Conservation (phyloP, 2,329 filamentous ascomycete species). For the Aspergillus caelatus region DNA sequence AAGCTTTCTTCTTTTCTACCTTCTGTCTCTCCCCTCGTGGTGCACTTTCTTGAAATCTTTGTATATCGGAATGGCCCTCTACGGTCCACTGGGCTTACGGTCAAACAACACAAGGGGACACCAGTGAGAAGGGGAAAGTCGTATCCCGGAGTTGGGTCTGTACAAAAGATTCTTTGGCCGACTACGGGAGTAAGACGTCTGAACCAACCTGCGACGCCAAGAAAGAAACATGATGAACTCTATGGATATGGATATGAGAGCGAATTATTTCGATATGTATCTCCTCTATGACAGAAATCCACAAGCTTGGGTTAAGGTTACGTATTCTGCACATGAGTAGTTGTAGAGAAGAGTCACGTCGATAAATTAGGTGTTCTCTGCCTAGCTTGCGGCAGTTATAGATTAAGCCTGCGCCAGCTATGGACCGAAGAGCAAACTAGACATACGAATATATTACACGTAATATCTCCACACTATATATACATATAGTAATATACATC, state of each 20-base stretch:
- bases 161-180: background rate
- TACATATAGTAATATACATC: background rate
- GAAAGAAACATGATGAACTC: constrained; percentile 10
- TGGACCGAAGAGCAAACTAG: too few relatives aligned
- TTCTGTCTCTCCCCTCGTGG: constrained; percentile 4
- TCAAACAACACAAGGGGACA: background rate
- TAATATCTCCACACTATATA: background rate
- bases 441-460: background rate
- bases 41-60: constrained; percentile 16
- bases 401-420: too few relatives aligned
- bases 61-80: constrained; percentile 10
- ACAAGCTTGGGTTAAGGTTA: background rate
- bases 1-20: constrained; percentile 13
- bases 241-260: constrained; percentile 10
- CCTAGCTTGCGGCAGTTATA: too few relatives aligned
- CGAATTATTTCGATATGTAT: constrained; percentile 9
- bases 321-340: background rate
- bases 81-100: background rate
- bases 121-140: constrained; percentile 2
- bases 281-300: background rate
- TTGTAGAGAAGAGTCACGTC: background rate
- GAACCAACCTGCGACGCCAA: background rate
- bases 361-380: background rate
- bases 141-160: background rate
- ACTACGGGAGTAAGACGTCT: background rate